A percentile compares a stretch with the other conserved stretches of the same genome.
Conservation (phyloP, 2,329 filamentous ascomycete species). For the Xylariomycetidae sp. region DNA sequence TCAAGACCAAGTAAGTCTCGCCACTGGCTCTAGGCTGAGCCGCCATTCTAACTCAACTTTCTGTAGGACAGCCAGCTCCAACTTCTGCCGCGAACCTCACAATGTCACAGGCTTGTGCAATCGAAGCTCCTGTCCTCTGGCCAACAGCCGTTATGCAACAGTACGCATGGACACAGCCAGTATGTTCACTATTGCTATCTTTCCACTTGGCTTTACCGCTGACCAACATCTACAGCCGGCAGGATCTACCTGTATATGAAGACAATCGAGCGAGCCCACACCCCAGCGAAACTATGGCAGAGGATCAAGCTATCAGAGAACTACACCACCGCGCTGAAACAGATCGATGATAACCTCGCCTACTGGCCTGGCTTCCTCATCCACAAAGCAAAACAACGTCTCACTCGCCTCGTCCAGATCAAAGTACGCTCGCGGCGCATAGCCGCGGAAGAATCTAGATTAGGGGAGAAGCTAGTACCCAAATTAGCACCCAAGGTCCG, state of each 20-base stretch:
- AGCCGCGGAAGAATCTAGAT: constrained; percentile 80
- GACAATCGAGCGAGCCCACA: constrained; percentile 69
- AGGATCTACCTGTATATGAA: constrained; percentile 96
- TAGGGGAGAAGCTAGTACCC: constrained; percentile 84
- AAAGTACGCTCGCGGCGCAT: constrained; percentile 74
- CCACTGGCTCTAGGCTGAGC: constrained; percentile 11
- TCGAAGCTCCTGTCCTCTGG: constrained; percentile 51
- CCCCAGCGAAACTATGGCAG: constrained; percentile 93
- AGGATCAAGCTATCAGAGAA: constrained; percentile 84
- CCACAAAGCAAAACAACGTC: constrained; percentile 94
- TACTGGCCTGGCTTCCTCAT: constrained; percentile 94
- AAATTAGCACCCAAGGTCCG: constrained; percentile 88
- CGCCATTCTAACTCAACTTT: constrained; percentile 31
- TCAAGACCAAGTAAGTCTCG: constrained; percentile 72
- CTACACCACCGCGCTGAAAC: constrained; percentile 82
- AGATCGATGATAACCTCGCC: constrained; percentile 79
- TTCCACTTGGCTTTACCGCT: constrained; percentile 13
- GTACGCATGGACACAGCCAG: constrained; percentile 79
- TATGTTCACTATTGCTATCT: too few relatives aligned
- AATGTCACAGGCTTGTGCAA: constrained; percentile 58
- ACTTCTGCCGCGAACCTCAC: constrained; percentile 95
- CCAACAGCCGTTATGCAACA: constrained; percentile 61
- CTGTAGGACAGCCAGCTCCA: constrained; percentile 70
- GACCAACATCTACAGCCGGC: constrained; percentile 59
- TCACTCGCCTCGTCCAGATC: constrained; percentile 89